Base-by-base conservation (phyloP, 1,284 basidiomycete genomes). In the Boletellus deceptivus region DNA sequence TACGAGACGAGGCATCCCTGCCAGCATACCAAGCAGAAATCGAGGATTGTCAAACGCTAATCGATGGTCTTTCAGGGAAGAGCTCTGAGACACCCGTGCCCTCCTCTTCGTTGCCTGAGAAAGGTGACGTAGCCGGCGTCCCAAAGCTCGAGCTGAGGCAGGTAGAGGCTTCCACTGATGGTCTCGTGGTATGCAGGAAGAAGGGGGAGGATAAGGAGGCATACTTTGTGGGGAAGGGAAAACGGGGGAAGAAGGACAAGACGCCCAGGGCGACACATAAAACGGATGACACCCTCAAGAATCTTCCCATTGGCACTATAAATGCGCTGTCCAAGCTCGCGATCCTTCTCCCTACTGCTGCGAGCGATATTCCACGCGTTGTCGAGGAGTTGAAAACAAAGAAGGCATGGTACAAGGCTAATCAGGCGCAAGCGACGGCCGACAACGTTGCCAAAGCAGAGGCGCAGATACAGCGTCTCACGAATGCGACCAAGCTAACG, bases 21-120 rank as follows among this genome's bases (percentile, higher is more conserved):
- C 95, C 97, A 36, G 97, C 97, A 0, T 99, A 85, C 77, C 90
- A 93, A 63, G 79, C 86, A 53, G 86, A 98, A 71, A 95, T 99
- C 62, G 94, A 99, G 74, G 97, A 99, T 71, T 98, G 94, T 74
- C 88, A 93, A 64, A 95, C 90, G 7, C 82, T 97, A 56, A 91
- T 99, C 69, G 90, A 93, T 68, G 89, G 83, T 71, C 90, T 99
- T 72, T 85, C 81, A 35, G 91, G 89, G 41, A 89, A 88, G 71
- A 75, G 76, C 52, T 77, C 76, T 29, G 76, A 83, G 44, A 80
- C 79, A 61, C 74, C 78, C 52, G 75, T 77, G 8, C 72, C 74
- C 48, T 75, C 81, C 37, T 73, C 76, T 17, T 67, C 76, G 47
- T 62, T 71, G 18, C 59, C 71, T 27, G 53, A 68, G 8, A 69